Conservation (phyloP, 192 early-diverging fungal species). For the Coemansia sp. region DNA sequence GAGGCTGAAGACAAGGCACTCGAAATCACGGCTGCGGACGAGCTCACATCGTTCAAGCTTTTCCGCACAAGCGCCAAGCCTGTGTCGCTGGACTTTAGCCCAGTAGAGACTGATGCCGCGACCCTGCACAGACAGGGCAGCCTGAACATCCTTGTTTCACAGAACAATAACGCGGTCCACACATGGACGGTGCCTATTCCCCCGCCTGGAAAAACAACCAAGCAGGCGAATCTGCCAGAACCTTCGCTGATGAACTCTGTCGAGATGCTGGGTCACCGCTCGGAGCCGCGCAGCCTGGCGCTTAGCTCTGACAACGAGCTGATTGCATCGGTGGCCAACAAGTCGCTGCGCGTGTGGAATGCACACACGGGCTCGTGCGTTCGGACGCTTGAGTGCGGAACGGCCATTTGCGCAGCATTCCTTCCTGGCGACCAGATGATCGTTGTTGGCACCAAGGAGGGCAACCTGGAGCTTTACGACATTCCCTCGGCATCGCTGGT, state of each 20-base stretch:
- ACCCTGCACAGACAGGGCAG: constrained; percentile 28
- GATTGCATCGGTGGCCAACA: constrained; percentile 83
- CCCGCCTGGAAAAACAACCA: constrained; percentile 59
- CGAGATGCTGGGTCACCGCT: constrained; percentile 87
- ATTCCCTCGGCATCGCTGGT: constrained; percentile 80
- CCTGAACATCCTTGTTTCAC: constrained; percentile 65
- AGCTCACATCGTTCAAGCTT: constrained; percentile 72
- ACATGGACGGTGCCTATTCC: constrained; percentile 67
- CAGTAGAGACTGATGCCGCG: constrained; percentile 24
- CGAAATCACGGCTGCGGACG: constrained; percentile 69
- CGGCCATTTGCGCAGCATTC: constrained; percentile 90
- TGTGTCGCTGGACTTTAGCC: constrained; percentile 63
- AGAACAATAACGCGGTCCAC: constrained; percentile 85
- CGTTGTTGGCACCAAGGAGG: constrained; percentile 91
- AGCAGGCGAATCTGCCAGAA: constrained; percentile 66
- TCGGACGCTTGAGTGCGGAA: constrained; percentile 87
- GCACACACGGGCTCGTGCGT: constrained; percentile 79
- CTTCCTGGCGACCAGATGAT: constrained; percentile 85
- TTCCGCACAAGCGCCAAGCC: constrained; percentile 79
- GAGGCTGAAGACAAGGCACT: constrained; percentile 11
- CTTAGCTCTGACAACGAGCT: constrained; percentile 88
- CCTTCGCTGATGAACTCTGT: constrained; percentile 69
- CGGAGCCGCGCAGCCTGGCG: constrained; percentile 87
- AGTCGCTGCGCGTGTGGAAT: constrained; percentile 89
- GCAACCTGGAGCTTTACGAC: constrained; percentile 89